Base-by-base conservation (phyloP, 225 moss, liverwort and hornwort species). In the Marchantia polymorpha region DNA sequence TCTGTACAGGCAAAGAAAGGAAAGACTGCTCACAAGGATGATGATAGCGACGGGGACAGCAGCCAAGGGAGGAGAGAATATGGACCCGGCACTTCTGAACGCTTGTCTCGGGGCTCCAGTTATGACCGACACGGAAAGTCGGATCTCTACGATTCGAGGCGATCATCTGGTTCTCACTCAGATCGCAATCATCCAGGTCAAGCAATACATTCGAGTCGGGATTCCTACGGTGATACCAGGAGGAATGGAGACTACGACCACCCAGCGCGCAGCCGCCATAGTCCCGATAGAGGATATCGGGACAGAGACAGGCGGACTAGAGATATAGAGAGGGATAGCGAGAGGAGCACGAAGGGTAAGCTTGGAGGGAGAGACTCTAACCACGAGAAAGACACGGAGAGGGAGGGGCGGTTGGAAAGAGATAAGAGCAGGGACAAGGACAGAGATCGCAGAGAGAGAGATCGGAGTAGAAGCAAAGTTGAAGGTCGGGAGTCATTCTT, bases 1-100 rank as follows among this genome's bases (percentile, higher is more conserved):
- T 81, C 81, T 52, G 49, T 78, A 19, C 83, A 79, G 47, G 77
- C 81, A 20, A 88, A 88, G 68, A 88, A 88, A 69, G 90, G 90
- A 70, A 86, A 80, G 72, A 87, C 72, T 47, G 80, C 47, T 59
- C 83, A 84, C 39, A 73, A 80, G 70, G 83, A 73, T 20, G 78
- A 67, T 47, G 81, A 75, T 26, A 78, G 74, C 2, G 79, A 82
- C 51, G 84, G 84, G 14, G 83, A 84, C 55, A 80, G 73, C 63
- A 78, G 73, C 76, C 75, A 77, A 60, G 86, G 75, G 60, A 61
- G 83, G 58, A 81, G 77, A 76, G 88, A 86, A 47, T 55, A 73
- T 30, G 79, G 82, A 55, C 84, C 83, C 51, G 80, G 76, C 69
- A 69, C 65, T 71, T 82, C 81, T 17, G 85, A 84, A 73, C 85